Evolutionary conservation across 2,329 filamentous ascomycete species (phyloP).

Genomic region (Ambrosiella beaveri): DNA sequence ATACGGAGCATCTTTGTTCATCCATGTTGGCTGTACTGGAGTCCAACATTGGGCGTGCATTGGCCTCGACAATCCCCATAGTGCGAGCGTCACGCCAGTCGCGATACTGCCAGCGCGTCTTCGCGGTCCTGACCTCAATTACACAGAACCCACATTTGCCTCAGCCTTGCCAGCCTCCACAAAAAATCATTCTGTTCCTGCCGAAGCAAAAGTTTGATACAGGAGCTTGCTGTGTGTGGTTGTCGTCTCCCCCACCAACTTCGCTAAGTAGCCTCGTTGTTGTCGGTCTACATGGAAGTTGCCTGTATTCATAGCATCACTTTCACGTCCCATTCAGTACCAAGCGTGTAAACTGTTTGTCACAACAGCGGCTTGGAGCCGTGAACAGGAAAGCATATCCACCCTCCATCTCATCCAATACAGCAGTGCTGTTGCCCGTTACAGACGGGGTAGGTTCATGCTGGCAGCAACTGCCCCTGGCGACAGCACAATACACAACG

Average conservation of each 20-base stretch:
- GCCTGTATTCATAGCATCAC: not conserved
- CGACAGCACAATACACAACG: not conserved
- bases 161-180: not conserved
- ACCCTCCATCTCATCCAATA: not conserved
- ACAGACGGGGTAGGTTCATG: not conserved
- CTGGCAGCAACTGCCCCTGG: not conserved
- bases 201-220: too few relatives aligned
- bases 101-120: not conserved
- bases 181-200: not conserved
- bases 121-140: not conserved
- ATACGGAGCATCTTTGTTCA: constrained; percentile 1
- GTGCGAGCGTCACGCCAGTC: not conserved
- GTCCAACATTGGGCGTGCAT: not conserved
- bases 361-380: not conserved
- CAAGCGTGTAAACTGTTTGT: not conserved
- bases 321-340: not conserved
- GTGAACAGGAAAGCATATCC: not conserved
- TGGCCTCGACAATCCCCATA: not conserved
- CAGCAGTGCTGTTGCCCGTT: not conserved
- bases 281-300: not conserved
- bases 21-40: not conserved
- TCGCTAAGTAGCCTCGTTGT: not conserved
- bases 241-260: not conserved
- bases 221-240: not conserved
- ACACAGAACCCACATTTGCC: not conserved